Evolutionary conservation across 352 stramenopile species (phyloP).

Genomic region (Aphanomyces astaci): DNA sequence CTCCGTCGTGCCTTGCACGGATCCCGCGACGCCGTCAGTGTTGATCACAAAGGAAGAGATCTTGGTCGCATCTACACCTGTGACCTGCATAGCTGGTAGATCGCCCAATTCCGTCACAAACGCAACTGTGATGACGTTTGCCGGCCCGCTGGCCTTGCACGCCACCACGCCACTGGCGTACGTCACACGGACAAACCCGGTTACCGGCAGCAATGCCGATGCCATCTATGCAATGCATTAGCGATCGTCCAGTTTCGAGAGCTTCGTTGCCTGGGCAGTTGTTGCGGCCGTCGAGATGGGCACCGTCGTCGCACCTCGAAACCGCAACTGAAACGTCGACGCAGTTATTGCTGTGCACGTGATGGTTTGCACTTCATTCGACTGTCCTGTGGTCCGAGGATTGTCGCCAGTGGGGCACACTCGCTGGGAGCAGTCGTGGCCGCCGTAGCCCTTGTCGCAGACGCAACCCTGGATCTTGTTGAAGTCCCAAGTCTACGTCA

Average conservation of each 20-base stretch:
- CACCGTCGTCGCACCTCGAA: constrained; percentile 39
- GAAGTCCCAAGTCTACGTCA: constrained; percentile 61
- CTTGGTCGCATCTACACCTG: constrained; percentile 28
- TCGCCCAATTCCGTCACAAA: constrained; percentile 54
- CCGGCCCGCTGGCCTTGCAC: constrained; percentile 38
- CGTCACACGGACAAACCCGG: constrained; percentile 39
- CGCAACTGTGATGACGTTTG: constrained; percentile 52
- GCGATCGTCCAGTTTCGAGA: not conserved
- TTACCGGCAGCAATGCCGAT: constrained; percentile 38
- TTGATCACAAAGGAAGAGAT: constrained; percentile 47
- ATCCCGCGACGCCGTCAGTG: constrained; percentile 42
- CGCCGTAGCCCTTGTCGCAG: constrained; percentile 76
- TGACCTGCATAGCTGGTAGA: constrained; percentile 39
- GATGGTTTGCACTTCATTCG: constrained; percentile 55
- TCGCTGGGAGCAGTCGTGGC: constrained; percentile 72
- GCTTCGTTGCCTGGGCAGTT: not conserved
- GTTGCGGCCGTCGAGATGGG: constrained; percentile 33
- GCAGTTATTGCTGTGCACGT: constrained; percentile 36
- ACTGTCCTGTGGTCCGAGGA: constrained; percentile 51
- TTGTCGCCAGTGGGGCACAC: constrained; percentile 58
- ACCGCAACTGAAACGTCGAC: constrained; percentile 52
- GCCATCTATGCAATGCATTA: constrained; percentile 29
- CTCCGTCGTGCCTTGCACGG: constrained; percentile 53
- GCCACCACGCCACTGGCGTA: constrained; percentile 41
- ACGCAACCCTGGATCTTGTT: constrained; percentile 84